These are phyloP conservation scores for Saccharomycopsis babjevae DNA, from an alignment of 805 yeast species.

Conservation along the genomic window DNA sequence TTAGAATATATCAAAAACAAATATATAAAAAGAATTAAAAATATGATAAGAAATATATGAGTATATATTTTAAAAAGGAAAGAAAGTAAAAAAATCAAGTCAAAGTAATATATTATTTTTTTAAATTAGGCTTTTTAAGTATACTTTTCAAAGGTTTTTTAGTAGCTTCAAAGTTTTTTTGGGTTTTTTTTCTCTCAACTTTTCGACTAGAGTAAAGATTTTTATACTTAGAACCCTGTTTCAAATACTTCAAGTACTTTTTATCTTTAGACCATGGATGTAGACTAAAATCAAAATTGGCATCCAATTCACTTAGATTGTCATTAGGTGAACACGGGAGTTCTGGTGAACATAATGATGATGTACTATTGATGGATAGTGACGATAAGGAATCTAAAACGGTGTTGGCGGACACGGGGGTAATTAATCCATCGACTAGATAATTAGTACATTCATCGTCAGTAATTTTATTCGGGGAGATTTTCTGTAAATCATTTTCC, in stretches of 20 bases:
- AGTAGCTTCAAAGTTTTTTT: neutral
- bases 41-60: too few relatives aligned
- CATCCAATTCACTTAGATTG: conserved; percentile 5
- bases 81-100: neutral
- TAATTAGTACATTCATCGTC: neutral
- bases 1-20: too few relatives aligned
- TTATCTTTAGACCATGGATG: conserved; percentile 10
- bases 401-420: neutral
- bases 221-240: neutral
- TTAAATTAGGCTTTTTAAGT: neutral
- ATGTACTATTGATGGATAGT: neutral
- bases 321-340: neutral
- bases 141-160: conserved; percentile 2
- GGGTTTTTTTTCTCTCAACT: neutral
- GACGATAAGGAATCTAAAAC: neutral
- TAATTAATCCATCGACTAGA: neutral
- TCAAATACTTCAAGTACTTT: conserved; percentile 4
- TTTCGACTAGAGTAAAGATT: neutral
- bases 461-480: neutral
- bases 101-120: neutral
- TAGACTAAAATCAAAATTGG: conserved; percentile 8
- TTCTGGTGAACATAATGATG: neutral
- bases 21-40: too few relatives aligned
- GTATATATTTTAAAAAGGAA: too few relatives aligned
- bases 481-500: neutral